A percentile compares a stretch with the other conserved stretches of the same genome.
Evolutionary conservation across 2,329 filamentous ascomycete genomes (phyloP).

Genomic region (Penicillium polonicum): DNA sequence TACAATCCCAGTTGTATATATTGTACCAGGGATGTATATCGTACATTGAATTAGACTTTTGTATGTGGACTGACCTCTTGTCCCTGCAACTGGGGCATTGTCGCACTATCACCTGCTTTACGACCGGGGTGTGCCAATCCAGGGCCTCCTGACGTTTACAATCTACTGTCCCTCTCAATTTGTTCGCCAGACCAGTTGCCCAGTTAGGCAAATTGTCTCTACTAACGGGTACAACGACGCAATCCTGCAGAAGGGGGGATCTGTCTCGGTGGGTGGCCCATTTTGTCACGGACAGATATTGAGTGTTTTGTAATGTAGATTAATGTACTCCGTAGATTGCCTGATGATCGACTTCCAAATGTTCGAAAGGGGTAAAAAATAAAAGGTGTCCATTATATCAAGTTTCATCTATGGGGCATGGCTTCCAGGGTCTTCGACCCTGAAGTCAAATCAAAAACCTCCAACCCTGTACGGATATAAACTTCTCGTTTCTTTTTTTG

Average conservation of each 20-base stretch:
- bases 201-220: not conserved
- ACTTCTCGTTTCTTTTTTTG: not conserved
- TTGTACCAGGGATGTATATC: not conserved
- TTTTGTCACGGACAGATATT: not conserved
- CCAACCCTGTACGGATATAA: not conserved
- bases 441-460: slow-evolving; percentile 1
- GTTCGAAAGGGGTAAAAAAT: not conserved
- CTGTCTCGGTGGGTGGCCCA: not conserved
- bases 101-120: slow-evolving; percentile 19
- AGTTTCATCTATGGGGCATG: slow-evolving; percentile 1
- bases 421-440: slow-evolving; percentile 7
- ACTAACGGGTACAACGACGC: not conserved
- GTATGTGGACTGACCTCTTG: slow-evolving; percentile 14
- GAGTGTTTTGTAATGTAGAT: not conserved
- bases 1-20: not conserved
- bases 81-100: slow-evolving; percentile 9
- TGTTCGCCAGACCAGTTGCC: not conserved
- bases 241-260: not conserved
- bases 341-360: not conserved
- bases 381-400: not conserved
- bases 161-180: not conserved
- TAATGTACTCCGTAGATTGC: not conserved
- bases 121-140: not conserved
- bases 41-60: not conserved
- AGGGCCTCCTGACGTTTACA: not conserved